These are phyloP conservation scores for Xanthoconium stramineum DNA, from an alignment of 768 basidiomycete genomes.

Conservation along the genomic window DNA sequence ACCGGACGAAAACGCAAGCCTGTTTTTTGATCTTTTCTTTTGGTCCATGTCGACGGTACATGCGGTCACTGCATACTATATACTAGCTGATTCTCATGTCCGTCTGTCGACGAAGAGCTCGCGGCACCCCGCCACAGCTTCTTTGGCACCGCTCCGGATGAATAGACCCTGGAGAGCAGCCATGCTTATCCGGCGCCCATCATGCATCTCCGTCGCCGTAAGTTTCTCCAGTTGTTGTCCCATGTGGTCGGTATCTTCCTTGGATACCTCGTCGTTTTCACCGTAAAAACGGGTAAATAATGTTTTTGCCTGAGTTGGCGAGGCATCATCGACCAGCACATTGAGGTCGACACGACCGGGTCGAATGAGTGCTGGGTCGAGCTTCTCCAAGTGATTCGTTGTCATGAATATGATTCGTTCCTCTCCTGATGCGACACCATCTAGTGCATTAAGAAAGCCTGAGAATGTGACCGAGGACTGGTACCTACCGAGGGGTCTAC, in stretches of 20 bases:
- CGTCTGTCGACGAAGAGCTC: slow-evolving; percentile 37
- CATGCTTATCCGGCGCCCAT: slow-evolving; percentile 80
- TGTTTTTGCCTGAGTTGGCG: slow-evolving; percentile 68
- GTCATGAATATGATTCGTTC: slow-evolving; percentile 99
- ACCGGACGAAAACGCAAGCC: slow-evolving; percentile 87
- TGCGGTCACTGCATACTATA: slow-evolving; percentile 7
- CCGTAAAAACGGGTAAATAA: slow-evolving; percentile 87
- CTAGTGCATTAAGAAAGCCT: slow-evolving; percentile 93
- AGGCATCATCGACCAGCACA: slow-evolving; percentile 83
- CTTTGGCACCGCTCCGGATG: slow-evolving; percentile 65
- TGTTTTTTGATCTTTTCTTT: slow-evolving; percentile 53
- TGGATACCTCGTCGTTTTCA: slow-evolving; percentile 35
- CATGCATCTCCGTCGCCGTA: slow-evolving; percentile 49
- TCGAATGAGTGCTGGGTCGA: slow-evolving; percentile 93
- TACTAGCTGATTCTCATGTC: slow-evolving; percentile 22
- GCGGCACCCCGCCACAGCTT: slow-evolving; percentile 50
- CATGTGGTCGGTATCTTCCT: slow-evolving; percentile 42
- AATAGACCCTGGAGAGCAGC: slow-evolving; percentile 94
- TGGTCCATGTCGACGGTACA: not conserved
- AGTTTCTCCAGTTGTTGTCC: slow-evolving; percentile 51
- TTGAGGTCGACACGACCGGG: slow-evolving; percentile 92
- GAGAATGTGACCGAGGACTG: slow-evolving; percentile 97
- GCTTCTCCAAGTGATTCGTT: slow-evolving; percentile 87
- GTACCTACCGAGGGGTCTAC: slow-evolving; percentile 50
- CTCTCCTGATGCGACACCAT: slow-evolving; percentile 96